Percentiles rank a stretch among this genome's conserved stretches.
Conservation (phyloP, 352 stramenopile genomes). For the Globisporangium lucens region DNA sequence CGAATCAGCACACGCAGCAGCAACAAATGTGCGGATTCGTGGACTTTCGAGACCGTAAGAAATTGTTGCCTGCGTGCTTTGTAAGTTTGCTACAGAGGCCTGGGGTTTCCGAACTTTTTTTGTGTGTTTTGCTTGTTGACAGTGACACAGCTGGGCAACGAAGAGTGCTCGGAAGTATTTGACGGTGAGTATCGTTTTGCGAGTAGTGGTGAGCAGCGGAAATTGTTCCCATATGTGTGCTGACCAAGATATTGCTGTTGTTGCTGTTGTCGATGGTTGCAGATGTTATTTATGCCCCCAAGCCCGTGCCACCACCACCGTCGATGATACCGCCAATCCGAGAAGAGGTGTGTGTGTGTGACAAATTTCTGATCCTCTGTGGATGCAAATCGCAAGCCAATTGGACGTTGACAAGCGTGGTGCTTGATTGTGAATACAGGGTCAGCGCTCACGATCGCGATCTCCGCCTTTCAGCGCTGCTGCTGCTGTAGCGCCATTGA, state of each 20-base stretch:
- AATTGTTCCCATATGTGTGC: neutral
- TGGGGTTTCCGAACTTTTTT: neutral
- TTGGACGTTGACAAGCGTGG: neutral
- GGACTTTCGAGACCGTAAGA: conserved; percentile 21
- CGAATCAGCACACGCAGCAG: neutral
- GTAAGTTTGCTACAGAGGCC: neutral
- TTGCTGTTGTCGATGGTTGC: neutral
- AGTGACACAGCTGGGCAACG: conserved; percentile 11
- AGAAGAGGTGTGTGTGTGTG: conserved; percentile 5
- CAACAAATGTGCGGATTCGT: conserved; percentile 19
- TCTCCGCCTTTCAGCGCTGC: neutral
- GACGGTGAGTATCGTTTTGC: conserved; percentile 5
- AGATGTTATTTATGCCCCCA: conserved; percentile 15
- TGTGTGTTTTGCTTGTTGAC: neutral
- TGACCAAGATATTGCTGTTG: neutral
- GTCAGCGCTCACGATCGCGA: neutral
- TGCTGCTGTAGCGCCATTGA: neutral
- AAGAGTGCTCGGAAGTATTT: conserved; percentile 20
- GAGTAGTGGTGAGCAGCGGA: neutral
- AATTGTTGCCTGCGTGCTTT: neutral
- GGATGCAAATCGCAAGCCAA: neutral
- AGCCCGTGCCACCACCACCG: neutral
- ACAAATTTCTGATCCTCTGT: neutral
- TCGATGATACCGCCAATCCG: conserved; percentile 4
- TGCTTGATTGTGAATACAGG: neutral